Conservation (phyloP, 2,329 filamentous ascomycete genomes). For the Macrophomina phaseolina region DNA sequence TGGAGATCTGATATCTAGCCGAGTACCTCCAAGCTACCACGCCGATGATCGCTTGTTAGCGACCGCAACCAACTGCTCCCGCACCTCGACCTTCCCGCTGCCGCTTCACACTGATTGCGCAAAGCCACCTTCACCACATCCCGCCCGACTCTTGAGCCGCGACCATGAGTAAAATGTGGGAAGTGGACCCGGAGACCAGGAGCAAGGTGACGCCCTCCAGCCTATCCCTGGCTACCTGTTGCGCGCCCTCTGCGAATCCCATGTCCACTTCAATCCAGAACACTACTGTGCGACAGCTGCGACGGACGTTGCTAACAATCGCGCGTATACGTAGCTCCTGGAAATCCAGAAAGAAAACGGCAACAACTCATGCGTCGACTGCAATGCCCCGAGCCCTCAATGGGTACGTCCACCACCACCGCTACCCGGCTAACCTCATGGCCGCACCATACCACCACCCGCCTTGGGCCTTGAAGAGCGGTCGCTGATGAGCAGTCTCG, state of each 20-base stretch:
- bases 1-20: conserved; percentile 17
- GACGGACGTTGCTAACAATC: neutral
- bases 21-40: neutral
- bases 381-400: conserved; percentile 93
- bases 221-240: neutral
- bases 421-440: conserved; percentile 19
- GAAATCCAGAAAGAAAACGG: conserved; percentile 88
- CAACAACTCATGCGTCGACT: conserved; percentile 94
- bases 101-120: conserved; percentile 18
- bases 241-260: neutral
- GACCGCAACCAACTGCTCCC: neutral
- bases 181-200: conserved; percentile 96
- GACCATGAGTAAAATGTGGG: conserved; percentile 82
- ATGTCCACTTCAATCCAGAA: neutral
- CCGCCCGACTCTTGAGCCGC: conserved; percentile 23
- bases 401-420: conserved; percentile 68
- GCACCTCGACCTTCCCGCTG: neutral
- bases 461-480: neutral
- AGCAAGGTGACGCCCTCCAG: conserved; percentile 72
- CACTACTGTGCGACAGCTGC: neutral
- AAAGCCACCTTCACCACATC: conserved; percentile 19
- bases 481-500: conserved; percentile 3
- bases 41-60: conserved; percentile 4
- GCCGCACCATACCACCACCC: conserved; percentile 13
- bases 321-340: conserved; percentile 66